Evolutionary conservation across 2,329 filamentous ascomycete genomes (phyloP).

Genomic region (Xylariaceae sp.): DNA sequence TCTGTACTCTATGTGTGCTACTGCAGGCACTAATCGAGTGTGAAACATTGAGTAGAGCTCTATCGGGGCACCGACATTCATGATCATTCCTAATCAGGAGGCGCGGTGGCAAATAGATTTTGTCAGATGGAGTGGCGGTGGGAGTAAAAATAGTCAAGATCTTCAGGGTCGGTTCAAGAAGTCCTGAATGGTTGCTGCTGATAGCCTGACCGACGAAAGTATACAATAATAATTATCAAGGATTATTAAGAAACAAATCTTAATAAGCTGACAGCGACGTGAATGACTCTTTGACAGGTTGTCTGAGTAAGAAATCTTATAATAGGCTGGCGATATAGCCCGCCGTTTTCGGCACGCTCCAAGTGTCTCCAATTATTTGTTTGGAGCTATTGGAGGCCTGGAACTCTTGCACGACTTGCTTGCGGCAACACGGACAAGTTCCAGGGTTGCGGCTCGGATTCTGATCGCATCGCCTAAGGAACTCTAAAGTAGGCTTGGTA

Average conservation of each 20-base stretch:
- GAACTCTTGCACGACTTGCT: too few relatives aligned
- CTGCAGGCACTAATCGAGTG: background rate
- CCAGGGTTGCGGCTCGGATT: too few relatives aligned
- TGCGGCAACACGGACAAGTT: too few relatives aligned
- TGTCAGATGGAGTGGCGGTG: too few relatives aligned
- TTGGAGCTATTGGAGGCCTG: background rate
- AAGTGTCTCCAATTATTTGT: slow-evolving; percentile 12
- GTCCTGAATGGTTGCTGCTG: too few relatives aligned
- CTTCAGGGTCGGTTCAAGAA: too few relatives aligned
- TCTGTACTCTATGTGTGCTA: too few relatives aligned
- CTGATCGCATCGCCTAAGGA: too few relatives aligned
- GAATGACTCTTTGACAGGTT: background rate
- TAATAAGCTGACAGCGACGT: slow-evolving; percentile 19
- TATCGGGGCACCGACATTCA: background rate
- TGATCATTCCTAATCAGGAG: background rate
- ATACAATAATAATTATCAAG: too few relatives aligned
- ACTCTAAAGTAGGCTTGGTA: too few relatives aligned
- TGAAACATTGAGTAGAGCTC: background rate
- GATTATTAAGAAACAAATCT: background rate
- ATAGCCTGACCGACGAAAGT: too few relatives aligned
- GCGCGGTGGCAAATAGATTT: background rate
- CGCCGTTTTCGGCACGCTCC: slow-evolving; percentile 20
- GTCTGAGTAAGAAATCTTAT: slow-evolving; percentile 19
- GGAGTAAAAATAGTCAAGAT: background rate
- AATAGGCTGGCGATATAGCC: background rate